Base-by-base conservation (phyloP, 495 filamentous ascomycete genomes). In the Astrocystis sublimbata region DNA sequence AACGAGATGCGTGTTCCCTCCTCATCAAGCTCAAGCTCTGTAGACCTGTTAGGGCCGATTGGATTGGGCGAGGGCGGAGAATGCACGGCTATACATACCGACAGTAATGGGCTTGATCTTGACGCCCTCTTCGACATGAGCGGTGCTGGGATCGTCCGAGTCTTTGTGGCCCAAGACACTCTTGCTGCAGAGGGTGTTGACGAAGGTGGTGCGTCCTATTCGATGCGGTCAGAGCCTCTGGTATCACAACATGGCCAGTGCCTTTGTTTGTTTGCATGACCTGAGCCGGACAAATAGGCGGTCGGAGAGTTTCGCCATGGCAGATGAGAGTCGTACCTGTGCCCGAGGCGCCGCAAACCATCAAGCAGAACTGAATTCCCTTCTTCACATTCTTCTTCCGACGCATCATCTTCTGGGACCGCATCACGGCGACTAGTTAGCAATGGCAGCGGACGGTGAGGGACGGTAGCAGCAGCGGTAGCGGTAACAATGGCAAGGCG, bases 351-450 rank as follows among this genome's bases (percentile, higher is more conserved):
- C 94, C 94, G 76, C 96, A 98, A 68, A 98, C 94, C 94, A 98
- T 98, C 88, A 98, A 75, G 81, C 93, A 98, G 83, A 98, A 98
- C 84, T 98, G 96, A 72, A 98, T 97, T 67, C 94, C 94, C 89
- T 98, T 98, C 89, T 98, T 98, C 80, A 98, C 93, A 85, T 98
- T 97, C 87, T 98, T 98, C 93, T 98, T 98, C 74, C 92, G 88
- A 79, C 94, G 93, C 76, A 96, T 92, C 89, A 96, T 92, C 76
- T 93, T 90, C 89, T 92, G 78, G 61, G 67, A 71, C 64, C 68
- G 71, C 68, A 73, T 68, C 42, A 30, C 28, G 62, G 64, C 65
- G 65, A 61, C 67, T 66, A 67, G 68, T 79, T 77, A 78, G 75
- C 46, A 64, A 17, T 12, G 58, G 36, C 31, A 60, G 61, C 7